A percentile compares a stretch with the other conserved stretches of the same genome.
phyloP scores from a whole-genome alignment of 306 rosid species.

The Prunus padus region DNA sequence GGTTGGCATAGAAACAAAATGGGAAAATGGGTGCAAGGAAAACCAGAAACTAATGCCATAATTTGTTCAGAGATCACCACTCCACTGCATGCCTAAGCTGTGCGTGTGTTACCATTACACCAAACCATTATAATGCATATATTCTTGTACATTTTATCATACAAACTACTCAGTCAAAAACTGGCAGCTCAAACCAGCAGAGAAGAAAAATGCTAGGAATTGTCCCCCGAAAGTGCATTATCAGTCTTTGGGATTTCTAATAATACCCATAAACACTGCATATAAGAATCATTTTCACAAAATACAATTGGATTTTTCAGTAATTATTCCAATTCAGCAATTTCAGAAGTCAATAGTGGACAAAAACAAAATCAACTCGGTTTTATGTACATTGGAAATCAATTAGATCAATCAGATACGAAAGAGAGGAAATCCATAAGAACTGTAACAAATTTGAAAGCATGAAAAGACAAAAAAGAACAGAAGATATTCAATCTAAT shows the following conservation, averaged over 20 bases:
- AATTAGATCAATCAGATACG: not conserved
- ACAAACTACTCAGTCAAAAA: too few species aligned
- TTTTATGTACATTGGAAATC: not conserved
- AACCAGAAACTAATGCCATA: not conserved
- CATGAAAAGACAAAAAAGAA: not conserved
- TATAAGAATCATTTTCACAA: not conserved
- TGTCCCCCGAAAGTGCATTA: not conserved
- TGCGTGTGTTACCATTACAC: not conserved
- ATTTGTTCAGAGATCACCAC: slow-evolving; percentile 3
- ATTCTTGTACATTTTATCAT: not conserved
- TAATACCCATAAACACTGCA: not conserved
- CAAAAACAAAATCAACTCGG: not conserved
- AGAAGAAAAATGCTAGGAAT: not conserved
- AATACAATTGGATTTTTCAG: not conserved
- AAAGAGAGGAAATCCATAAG: not conserved
- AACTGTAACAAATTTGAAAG: not conserved
- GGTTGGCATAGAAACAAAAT: not conserved
- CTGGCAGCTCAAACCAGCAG: not conserved
- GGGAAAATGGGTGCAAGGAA: not conserved
- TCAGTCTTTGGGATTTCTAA: not conserved
- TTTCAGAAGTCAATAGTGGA: not conserved
- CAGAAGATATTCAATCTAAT: not conserved
- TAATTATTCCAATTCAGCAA: not conserved
- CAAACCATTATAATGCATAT: not conserved
- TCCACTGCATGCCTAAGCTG: not conserved